Conservation (phyloP, 73 alveolate species). For the Paramecium octaurelia region DNA sequence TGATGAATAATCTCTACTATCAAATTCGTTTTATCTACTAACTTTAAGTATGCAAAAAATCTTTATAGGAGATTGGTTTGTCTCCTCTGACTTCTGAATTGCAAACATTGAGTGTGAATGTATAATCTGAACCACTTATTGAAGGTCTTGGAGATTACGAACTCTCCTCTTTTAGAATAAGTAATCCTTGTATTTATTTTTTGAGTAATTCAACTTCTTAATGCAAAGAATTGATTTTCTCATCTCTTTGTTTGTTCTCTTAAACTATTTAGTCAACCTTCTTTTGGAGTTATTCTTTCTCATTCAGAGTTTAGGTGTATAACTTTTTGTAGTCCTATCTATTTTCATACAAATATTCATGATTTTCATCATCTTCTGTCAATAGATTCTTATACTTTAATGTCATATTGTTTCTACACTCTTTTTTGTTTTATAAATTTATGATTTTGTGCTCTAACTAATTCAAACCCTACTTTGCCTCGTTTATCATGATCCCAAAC, state of each 20-base stretch:
- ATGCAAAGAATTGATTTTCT: background rate
- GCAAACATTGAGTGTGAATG: constrained; percentile 28
- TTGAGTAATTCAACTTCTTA: background rate
- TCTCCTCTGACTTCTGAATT: constrained; percentile 30
- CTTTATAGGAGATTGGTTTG: constrained; percentile 9
- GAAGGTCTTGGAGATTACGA: constrained; percentile 44
- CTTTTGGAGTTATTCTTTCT: background rate
- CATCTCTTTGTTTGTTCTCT: background rate
- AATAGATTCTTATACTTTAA: constrained; percentile 11
- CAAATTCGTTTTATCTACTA: constrained; percentile 21
- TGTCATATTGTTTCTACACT: background rate
- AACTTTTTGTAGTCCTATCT: constrained; percentile 8
- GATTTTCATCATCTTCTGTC: constrained; percentile 49
- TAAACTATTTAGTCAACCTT: background rate
- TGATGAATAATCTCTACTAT: constrained; percentile 16
- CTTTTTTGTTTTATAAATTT: background rate
- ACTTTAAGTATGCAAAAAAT: constrained; percentile 36
- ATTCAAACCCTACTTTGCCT: constrained; percentile 33
- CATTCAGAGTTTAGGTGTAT: background rate
- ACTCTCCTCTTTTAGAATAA: background rate
- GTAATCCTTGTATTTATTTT: background rate
- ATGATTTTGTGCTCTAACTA: background rate
- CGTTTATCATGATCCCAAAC: constrained; percentile 9
- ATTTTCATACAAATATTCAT: constrained; percentile 32
- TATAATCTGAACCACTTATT: constrained; percentile 34